These are phyloP conservation scores for Cyclotella atomus DNA, from an alignment of 108 stramenopile species.

Conservation along the genomic window DNA sequence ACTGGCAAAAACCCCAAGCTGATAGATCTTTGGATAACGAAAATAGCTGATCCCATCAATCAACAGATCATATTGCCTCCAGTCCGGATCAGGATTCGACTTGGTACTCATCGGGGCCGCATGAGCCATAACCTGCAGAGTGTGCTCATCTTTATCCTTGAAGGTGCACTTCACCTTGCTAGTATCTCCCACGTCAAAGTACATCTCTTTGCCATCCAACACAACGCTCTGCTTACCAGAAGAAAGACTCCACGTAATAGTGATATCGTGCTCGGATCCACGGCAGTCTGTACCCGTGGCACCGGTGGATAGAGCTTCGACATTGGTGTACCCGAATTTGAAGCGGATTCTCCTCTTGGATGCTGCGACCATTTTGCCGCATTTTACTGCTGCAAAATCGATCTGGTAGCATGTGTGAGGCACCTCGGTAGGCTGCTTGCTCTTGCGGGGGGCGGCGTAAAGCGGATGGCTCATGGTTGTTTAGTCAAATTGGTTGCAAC, in stretches of 20 bases:
- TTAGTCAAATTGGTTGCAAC: too few relatives aligned
- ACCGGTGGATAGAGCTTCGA: slow-evolving; percentile 29
- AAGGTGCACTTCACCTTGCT: slow-evolving; percentile 52
- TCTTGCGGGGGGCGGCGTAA: slow-evolving; percentile 2
- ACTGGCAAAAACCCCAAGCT: slow-evolving; percentile 32
- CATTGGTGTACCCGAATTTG: slow-evolving; percentile 59
- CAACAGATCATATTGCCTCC: slow-evolving; percentile 53
- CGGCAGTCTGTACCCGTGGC: slow-evolving; percentile 49
- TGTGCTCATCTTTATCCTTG: slow-evolving; percentile 44
- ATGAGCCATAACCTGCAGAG: slow-evolving; percentile 15
- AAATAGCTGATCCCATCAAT: slow-evolving; percentile 50
- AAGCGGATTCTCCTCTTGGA: slow-evolving; percentile 55
- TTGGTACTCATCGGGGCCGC: slow-evolving; percentile 35
- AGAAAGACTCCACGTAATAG: slow-evolving; percentile 49
- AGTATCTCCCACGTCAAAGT: slow-evolving; percentile 30
- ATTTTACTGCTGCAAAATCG: slow-evolving; percentile 42
- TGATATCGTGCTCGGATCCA: slow-evolving; percentile 54
- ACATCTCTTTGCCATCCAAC: slow-evolving; percentile 38
- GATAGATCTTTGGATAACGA: slow-evolving; percentile 39
- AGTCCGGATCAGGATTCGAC: slow-evolving; percentile 28
- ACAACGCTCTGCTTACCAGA: slow-evolving; percentile 46
- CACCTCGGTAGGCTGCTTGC: slow-evolving; percentile 19
- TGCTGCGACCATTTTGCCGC: slow-evolving; percentile 38
- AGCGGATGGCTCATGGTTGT: slow-evolving; percentile 23
- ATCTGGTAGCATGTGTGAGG: slow-evolving; percentile 51